phyloP scores from a whole-genome alignment of 352 stramenopile genomes.

The Blastocystis sp. region DNA sequence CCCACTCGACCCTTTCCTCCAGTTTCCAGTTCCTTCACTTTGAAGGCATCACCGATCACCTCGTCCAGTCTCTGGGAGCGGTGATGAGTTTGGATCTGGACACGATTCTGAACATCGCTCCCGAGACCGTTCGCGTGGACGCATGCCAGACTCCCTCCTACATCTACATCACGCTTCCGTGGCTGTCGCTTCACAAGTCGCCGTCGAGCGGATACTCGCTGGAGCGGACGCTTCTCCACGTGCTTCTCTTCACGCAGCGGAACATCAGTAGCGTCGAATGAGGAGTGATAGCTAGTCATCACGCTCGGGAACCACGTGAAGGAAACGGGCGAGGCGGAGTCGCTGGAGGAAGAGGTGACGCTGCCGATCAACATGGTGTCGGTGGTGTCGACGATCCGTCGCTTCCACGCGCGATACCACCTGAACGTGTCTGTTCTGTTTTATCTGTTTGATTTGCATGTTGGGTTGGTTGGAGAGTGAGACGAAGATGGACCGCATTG shows the following conservation, averaged over 20 bases:
- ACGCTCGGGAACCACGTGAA: background rate
- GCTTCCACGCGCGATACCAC: slow-evolving; percentile 30
- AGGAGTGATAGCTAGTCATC: background rate
- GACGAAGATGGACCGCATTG: background rate
- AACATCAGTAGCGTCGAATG: background rate
- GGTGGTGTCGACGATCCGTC: slow-evolving; percentile 7
- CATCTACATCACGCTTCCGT: background rate
- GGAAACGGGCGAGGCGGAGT: background rate
- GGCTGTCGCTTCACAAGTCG: background rate
- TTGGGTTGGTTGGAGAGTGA: background rate
- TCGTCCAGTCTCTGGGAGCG: slow-evolving; percentile 9
- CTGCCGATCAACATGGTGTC: slow-evolving; percentile 1
- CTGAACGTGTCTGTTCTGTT: slow-evolving; percentile 7
- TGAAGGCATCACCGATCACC: background rate
- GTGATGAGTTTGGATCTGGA: slow-evolving; percentile 42
- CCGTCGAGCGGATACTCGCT: background rate
- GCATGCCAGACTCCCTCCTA: background rate
- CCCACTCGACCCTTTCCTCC: background rate
- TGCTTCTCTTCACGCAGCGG: background rate
- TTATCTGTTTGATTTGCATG: slow-evolving; percentile 48
- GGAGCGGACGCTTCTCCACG: background rate
- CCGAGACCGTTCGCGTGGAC: background rate
- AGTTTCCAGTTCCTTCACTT: slow-evolving; percentile 36
- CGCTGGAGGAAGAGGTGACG: background rate
- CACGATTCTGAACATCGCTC: slow-evolving; percentile 35